Base-by-base conservation (phyloP, 805 yeast genomes). In the Alloascoidea hylecoeti region DNA sequence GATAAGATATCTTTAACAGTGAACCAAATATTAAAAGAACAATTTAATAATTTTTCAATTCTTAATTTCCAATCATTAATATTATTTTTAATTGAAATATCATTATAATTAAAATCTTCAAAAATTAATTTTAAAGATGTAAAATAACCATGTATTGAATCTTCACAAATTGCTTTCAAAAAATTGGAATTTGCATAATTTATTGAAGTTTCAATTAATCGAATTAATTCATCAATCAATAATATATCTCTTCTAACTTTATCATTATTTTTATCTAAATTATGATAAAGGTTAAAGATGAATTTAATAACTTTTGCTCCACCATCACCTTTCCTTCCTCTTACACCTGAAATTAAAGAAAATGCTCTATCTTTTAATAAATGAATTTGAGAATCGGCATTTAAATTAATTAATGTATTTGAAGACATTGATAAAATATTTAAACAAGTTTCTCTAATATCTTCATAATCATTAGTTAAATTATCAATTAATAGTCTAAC, bases 401-500 rank as follows among this genome's bases (percentile, higher is more conserved):
- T 44, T 15, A 52, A 39, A 13, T 45, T 45, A 4, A 52, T 50
- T 5, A 62, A 44, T 1, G 58, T 46, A 1, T 51, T 39, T 0
- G 76, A 71, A 3, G 70, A 62, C 60, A 63, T 61, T 5, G 61
- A 52, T 15, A 85, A 49, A 1, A 78, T 39, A 2, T 51, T 43
- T 1, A 67, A 65, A 1, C 84, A 60, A 5, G 50, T 40, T 3
- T 64, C 61, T 42, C 97, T 66, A 15, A 88, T 67, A 50, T 86
- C 96, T 40, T 81, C 85, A 55, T 75, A 86, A 43, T 79, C 78
- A 51, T 79, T 78, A 18, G 75, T 60, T 4, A 82, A 59, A 39
- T 73, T 73, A 44, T 78, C 81, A 15, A 79, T 52, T 38, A 86
- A 56, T 5, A 72, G 48, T 37, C 76, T 57, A 1, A 69, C 49